Percentiles rank a stretch among this genome's conserved stretches.
These are phyloP conservation scores for Suillus discolor DNA, from an alignment of 768 basidiomycete species.

Conservation along the genomic window DNA sequence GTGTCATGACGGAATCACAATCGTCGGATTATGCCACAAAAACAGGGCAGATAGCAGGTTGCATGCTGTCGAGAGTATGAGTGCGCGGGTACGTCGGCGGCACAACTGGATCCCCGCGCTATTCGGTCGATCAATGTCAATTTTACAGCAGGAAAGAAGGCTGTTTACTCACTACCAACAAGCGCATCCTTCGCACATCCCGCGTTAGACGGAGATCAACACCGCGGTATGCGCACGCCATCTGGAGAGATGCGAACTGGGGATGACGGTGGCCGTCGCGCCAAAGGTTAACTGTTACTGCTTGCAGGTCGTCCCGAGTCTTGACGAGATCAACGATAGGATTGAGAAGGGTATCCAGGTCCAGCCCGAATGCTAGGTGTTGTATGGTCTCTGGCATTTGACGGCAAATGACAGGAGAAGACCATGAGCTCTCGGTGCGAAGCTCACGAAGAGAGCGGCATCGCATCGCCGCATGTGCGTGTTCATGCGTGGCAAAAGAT, in stretches of 20 bases:
- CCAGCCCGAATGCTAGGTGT: slow-evolving; percentile 63
- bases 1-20: background rate
- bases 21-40: slow-evolving; percentile 3
- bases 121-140: background rate
- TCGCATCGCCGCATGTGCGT: slow-evolving; percentile 45
- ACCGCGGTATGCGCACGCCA: slow-evolving; percentile 65
- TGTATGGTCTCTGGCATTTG: slow-evolving; percentile 50
- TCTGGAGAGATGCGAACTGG: slow-evolving; percentile 55
- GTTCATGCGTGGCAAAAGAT: slow-evolving; percentile 50
- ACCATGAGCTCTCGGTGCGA: slow-evolving; percentile 55
- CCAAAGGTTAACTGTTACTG: slow-evolving; percentile 58
- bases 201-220: slow-evolving; percentile 53
- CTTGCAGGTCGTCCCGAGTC: slow-evolving; percentile 42
- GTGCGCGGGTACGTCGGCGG: slow-evolving; percentile 20
- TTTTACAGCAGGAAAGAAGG: slow-evolving; percentile 1
- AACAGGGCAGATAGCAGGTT: slow-evolving; percentile 1
- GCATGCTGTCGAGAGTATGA: slow-evolving; percentile 19
- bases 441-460: slow-evolving; percentile 57
- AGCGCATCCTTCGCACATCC: slow-evolving; percentile 56
- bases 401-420: slow-evolving; percentile 48
- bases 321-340: slow-evolving; percentile 59
- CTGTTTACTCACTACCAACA: slow-evolving; percentile 46
- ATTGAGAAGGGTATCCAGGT: slow-evolving; percentile 55
- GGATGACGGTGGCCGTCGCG: slow-evolving; percentile 51
- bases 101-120: slow-evolving; percentile 22